Percentiles rank a stretch among this genome's conserved stretches.
phyloP scores from a whole-genome alignment of 1,139 yeast genomes.

The Hyphopichia khmerensis region DNA sequence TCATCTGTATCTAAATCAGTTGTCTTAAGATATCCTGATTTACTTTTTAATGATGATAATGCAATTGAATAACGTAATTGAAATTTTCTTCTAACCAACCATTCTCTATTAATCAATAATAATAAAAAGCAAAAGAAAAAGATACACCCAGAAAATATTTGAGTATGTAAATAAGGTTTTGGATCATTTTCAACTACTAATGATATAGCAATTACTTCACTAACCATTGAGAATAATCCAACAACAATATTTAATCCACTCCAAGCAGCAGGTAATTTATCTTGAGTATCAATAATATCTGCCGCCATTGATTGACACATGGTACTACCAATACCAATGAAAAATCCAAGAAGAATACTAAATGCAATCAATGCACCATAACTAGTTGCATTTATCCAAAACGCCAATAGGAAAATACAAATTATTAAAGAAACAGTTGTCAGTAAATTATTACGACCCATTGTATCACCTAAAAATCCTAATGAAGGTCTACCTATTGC shows the following conservation, averaged over 20 bases:
- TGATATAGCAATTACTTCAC: constrained; percentile 52
- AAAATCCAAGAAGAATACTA: constrained; percentile 50
- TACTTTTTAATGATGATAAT: background rate
- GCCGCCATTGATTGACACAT: constrained; percentile 61
- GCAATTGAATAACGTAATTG: background rate
- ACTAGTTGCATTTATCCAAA: constrained; percentile 56
- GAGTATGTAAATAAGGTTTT: constrained; percentile 57
- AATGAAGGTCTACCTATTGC: constrained; percentile 63
- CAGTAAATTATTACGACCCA: constrained; percentile 59
- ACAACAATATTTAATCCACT: constrained; percentile 52
- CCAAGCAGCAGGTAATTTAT: constrained; percentile 59
- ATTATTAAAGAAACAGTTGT: constrained; percentile 27
- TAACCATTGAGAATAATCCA: constrained; percentile 43
- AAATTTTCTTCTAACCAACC: constrained; percentile 3
- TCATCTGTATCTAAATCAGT: constrained; percentile 7
- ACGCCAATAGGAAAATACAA: constrained; percentile 39
- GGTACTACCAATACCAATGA: constrained; percentile 65
- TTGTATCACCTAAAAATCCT: constrained; percentile 56
- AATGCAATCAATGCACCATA: constrained; percentile 54
- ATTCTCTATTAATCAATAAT: constrained; percentile 28
- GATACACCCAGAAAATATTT: constrained; percentile 56
- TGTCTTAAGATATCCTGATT: background rate
- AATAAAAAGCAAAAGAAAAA: constrained; percentile 32
- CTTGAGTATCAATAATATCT: constrained; percentile 48
- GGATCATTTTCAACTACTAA: constrained; percentile 25